phyloP scores from a whole-genome alignment of 116 monocot species.

The Dioscorea cayenensis region DNA sequence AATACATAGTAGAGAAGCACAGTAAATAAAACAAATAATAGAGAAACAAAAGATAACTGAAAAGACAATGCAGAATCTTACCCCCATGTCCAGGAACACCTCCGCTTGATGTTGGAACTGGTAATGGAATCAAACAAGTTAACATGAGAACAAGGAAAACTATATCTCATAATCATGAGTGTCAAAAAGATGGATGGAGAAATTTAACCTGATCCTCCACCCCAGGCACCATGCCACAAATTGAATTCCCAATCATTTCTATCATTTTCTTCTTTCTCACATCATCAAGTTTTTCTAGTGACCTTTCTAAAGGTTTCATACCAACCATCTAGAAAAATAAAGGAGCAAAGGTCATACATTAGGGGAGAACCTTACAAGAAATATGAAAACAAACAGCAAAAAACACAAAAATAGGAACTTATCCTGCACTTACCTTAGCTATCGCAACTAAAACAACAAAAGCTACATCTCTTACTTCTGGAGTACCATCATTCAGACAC shows the following conservation, averaged over 20 bases:
- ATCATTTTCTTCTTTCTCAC: constrained; percentile 97
- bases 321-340: constrained; percentile 76
- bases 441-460: constrained; percentile 91
- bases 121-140: constrained; percentile 7
- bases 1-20: neutral
- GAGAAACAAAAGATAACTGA: too few relatives aligned
- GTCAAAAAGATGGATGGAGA: neutral
- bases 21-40: too few relatives aligned
- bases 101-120: constrained; percentile 28
- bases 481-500: constrained; percentile 98
- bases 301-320: constrained; percentile 90
- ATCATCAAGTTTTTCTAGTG: constrained; percentile 96
- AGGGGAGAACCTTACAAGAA: neutral
- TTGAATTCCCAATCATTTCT: constrained; percentile 86
- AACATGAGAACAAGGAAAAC: constrained; percentile 8
- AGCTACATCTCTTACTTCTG: constrained; percentile 96
- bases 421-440: constrained; percentile 61
- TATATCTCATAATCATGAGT: neutral
- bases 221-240: constrained; percentile 24
- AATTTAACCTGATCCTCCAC: constrained; percentile 52
- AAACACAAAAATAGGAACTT: neutral
- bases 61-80: constrained; percentile 11
- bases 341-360: neutral
- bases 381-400: neutral
- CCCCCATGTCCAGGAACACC: constrained; percentile 40